These are phyloP conservation scores for Cutaneotrichosporon arboriforme DNA, from an alignment of 1,284 basidiomycete species.

Conservation along the genomic window DNA sequence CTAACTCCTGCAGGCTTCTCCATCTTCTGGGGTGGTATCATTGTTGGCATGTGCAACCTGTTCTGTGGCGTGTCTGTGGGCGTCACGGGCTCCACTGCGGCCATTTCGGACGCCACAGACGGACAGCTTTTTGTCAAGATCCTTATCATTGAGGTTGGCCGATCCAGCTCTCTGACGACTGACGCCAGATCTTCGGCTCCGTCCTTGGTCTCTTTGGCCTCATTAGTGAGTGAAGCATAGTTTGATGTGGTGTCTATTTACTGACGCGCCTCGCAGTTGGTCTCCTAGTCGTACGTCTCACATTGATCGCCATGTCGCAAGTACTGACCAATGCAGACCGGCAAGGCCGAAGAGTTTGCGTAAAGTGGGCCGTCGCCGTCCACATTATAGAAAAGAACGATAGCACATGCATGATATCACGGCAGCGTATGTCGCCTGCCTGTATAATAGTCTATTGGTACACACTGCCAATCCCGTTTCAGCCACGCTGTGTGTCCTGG, in stretches of 20 bases:
- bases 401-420: conserved; percentile 20
- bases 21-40: conserved; percentile 90
- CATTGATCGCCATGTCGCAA: neutral
- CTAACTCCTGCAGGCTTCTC: conserved; percentile 64
- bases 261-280: conserved; percentile 37
- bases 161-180: neutral
- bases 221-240: conserved; percentile 60
- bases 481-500: neutral
- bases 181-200: conserved; percentile 73
- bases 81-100: conserved; percentile 84
- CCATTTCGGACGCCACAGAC: conserved; percentile 86
- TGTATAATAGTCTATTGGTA: too few relatives aligned
- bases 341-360: conserved; percentile 49
- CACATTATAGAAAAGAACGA: conserved; percentile 5
- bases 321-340: conserved; percentile 32
- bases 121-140: conserved; percentile 90
- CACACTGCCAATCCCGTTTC: neutral
- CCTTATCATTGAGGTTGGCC: conserved; percentile 67
- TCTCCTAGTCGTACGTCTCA: conserved; percentile 42
- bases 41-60: conserved; percentile 82
- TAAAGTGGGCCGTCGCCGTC: conserved; percentile 19
- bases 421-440: too few relatives aligned
- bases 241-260: neutral
- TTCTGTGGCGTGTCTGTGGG: conserved; percentile 87
- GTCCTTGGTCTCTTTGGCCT: conserved; percentile 86